A percentile compares a stretch with the other conserved stretches of the same genome.
Evolutionary conservation across 2,329 filamentous ascomycete genomes (phyloP).

Genomic region (Zasmidium cellare): DNA sequence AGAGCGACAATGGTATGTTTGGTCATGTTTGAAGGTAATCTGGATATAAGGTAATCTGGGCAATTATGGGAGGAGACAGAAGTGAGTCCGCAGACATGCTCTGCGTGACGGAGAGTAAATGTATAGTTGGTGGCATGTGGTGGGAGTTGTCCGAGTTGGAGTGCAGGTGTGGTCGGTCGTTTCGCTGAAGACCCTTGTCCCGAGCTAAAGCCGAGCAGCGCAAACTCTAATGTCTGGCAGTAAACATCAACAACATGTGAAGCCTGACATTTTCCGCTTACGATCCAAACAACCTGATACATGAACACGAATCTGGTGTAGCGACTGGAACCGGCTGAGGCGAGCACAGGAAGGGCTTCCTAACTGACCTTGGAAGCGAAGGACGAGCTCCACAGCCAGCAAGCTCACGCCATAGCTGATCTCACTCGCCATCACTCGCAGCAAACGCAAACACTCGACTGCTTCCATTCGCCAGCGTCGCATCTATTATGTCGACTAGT

Average conservation of each 20-base stretch:
- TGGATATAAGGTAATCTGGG: no score
- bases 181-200: neutral
- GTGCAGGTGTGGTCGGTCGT: neutral
- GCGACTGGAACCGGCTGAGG: neutral
- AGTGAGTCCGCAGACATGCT: no score
- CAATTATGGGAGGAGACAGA: neutral
- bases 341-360: neutral
- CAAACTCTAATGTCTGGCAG: neutral
- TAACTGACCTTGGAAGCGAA: neutral
- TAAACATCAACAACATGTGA: neutral
- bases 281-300: neutral
- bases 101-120: no score
- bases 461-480: neutral
- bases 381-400: neutral
- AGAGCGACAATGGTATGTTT: constrained; percentile 51
- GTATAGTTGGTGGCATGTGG: no score
- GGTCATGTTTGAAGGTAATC: no score
- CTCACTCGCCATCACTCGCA: neutral
- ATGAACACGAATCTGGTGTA: neutral
- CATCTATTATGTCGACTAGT: neutral
- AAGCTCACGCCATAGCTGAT: neutral
- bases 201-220: neutral
- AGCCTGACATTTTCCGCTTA: neutral
- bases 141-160: neutral
- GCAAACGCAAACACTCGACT: neutral